Base-by-base conservation (phyloP, 169 alveolate species). In the Cytauxzoon felis region DNA sequence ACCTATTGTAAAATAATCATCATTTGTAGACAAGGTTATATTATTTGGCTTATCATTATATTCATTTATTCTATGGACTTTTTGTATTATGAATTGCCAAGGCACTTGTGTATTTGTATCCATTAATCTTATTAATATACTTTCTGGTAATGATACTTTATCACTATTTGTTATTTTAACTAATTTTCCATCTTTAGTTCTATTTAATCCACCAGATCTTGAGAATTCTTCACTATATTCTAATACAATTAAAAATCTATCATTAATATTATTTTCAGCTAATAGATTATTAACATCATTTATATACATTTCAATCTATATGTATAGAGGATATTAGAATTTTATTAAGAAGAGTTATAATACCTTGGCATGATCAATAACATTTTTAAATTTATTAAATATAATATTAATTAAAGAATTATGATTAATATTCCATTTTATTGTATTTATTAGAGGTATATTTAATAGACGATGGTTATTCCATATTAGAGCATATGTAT, bases 81-180 rank as follows among this genome's bases (percentile, higher is more conserved):
- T 76, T 43, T 65, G 81, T 1, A 76, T 61, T 32, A 76, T 23
- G 24, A 76, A 51, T 33, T 76, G 84, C 64, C 71, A 73, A 19
- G 84, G 86, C 13, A 76, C 75, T 16, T 59, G 23, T 9, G 47
- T 41, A 23, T 65, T 43, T 5, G 62, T 42, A 51, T 53, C 83
- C 9, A 56, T 66, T 34, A 51, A 60, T 27, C 49, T 53, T 26
- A 68, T 45, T 34, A 66, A 65, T 32, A 76, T 38, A 50, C 61
- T 26, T 45, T 34, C 76, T 23, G 86, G 86, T 30, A 76, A 49
- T 24, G 67, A 68, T 16, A 51, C 86, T 62, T 76, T 76, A 63
- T 76, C 81, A 69, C 78, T 65, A 63, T 76, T 59, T 21, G 61
- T 51, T 33, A 66, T 27, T 19, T 21, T 67, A n/a, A 66, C 23